phyloP scores from a whole-genome alignment of 192 early-diverging fungal genomes.

The Backusella westeae region DNA sequence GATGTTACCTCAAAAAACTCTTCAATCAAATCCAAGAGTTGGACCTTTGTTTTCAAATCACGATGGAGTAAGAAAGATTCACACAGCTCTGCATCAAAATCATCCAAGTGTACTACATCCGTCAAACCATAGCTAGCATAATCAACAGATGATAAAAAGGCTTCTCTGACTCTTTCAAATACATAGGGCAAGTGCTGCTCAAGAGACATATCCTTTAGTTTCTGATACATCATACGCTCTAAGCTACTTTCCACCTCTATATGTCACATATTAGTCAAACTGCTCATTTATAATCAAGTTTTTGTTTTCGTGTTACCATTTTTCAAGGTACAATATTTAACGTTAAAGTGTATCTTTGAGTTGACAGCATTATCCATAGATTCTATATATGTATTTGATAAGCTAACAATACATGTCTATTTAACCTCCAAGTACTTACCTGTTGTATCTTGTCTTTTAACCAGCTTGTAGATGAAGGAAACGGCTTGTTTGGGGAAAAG shows the following conservation, averaged over 20 bases:
- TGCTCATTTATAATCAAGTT: neutral
- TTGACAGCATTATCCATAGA: constrained; percentile 11
- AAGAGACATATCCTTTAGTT: constrained; percentile 42
- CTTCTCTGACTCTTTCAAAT: constrained; percentile 43
- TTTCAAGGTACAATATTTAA: constrained; percentile 45
- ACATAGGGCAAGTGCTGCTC: constrained; percentile 48
- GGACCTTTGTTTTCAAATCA: constrained; percentile 49
- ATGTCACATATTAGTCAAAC: neutral
- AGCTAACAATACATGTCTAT: neutral
- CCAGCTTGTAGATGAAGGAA: constrained; percentile 55
- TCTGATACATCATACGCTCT: constrained; percentile 36
- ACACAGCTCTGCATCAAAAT: constrained; percentile 48
- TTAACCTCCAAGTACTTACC: constrained; percentile 22
- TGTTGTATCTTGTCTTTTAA: constrained; percentile 33
- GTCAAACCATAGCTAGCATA: constrained; percentile 58
- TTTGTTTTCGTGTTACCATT: constrained; percentile 36
- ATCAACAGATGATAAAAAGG: constrained; percentile 53
- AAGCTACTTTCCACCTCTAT: constrained; percentile 52
- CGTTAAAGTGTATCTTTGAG: constrained; percentile 50
- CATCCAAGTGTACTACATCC: constrained; percentile 52
- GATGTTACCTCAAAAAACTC: constrained; percentile 52
- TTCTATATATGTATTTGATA: neutral
- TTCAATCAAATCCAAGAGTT: constrained; percentile 47
- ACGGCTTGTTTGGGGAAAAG: constrained; percentile 54
- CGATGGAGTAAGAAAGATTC: constrained; percentile 45